phyloP scores from a whole-genome alignment of 257 asterid genomes.

The Schizonepeta tenuifolia region DNA sequence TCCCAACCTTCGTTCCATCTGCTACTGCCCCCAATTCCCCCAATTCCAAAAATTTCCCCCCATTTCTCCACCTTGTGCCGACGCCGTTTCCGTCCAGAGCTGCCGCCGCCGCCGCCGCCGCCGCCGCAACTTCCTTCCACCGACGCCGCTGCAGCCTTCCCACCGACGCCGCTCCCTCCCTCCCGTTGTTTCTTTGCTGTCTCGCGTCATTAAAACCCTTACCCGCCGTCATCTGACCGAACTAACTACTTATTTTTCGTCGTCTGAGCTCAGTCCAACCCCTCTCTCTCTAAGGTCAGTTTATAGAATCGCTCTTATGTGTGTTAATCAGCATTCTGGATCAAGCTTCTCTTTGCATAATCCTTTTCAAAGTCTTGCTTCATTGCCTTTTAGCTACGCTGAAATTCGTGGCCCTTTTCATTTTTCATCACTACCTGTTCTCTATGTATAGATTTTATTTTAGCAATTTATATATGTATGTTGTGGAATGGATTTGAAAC shows the following conservation, averaged over 20 bases:
- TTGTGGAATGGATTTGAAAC: constrained; percentile 2
- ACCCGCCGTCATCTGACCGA: not conserved
- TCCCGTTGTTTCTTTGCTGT: not conserved
- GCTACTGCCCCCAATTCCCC: too few species aligned
- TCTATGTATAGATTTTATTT: too few species aligned
- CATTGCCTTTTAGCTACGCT: not conserved
- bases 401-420: not conserved
- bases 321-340: not conserved
- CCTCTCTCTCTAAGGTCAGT: not conserved
- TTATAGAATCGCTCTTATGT: not conserved
- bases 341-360: too few species aligned
- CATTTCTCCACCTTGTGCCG: too few species aligned
- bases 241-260: not conserved
- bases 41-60: too few species aligned
- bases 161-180: too few species aligned
- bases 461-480: not conserved
- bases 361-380: not conserved
- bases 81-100: too few species aligned
- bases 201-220: not conserved
- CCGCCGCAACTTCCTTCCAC: too few species aligned
- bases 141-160: too few species aligned
- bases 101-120: too few species aligned
- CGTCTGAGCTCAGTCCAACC: not conserved
- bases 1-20: too few species aligned
- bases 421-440: not conserved